phyloP scores from a whole-genome alignment of 148 eudicot genomes.

The Mesembryanthemum crystallinum region DNA sequence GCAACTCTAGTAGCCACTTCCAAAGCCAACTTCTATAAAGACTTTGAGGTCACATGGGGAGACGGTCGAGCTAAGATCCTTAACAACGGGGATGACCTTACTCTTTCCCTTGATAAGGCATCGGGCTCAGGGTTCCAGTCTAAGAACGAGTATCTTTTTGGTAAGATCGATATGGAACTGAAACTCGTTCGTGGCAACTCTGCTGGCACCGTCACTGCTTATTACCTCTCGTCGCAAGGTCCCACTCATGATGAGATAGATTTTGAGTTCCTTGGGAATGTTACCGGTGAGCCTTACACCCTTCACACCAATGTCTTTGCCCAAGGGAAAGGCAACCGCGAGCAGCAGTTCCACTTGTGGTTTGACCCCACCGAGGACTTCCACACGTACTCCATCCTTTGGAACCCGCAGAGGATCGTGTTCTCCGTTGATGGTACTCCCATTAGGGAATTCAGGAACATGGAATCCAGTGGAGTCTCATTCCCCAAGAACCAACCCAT shows the following conservation, averaged over 20 bases:
- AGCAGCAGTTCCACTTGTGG: conserved; percentile 36
- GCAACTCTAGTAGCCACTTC: conserved; percentile 16
- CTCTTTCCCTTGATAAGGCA: conserved; percentile 31
- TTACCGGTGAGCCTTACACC: conserved; percentile 29
- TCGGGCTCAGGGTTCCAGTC: conserved; percentile 33
- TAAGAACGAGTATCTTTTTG: conserved; percentile 29
- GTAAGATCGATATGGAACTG: conserved; percentile 31
- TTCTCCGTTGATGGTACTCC: conserved; percentile 33
- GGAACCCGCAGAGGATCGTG: conserved; percentile 36
- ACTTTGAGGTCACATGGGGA: conserved; percentile 29
- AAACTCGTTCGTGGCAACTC: conserved; percentile 35
- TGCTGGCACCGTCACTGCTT: conserved; percentile 36
- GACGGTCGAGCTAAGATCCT: conserved; percentile 35
- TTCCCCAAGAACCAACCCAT: conserved; percentile 38
- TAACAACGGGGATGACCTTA: conserved; percentile 29
- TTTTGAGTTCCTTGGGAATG: conserved; percentile 35
- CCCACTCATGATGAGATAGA: conserved; percentile 34
- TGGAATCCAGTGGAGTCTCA: conserved; percentile 32
- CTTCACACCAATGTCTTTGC: conserved; percentile 36
- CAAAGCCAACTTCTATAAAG: conserved; percentile 21
- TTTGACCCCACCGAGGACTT: conserved; percentile 33
- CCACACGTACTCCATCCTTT: conserved; percentile 35
- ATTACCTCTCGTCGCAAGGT: conserved; percentile 29
- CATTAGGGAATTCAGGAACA: conserved; percentile 31
- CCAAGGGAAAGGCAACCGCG: conserved; percentile 34